These are phyloP conservation scores for Iodosphaeria phyllophila DNA, from an alignment of 2,329 filamentous ascomycete genomes.

Conservation along the genomic window DNA sequence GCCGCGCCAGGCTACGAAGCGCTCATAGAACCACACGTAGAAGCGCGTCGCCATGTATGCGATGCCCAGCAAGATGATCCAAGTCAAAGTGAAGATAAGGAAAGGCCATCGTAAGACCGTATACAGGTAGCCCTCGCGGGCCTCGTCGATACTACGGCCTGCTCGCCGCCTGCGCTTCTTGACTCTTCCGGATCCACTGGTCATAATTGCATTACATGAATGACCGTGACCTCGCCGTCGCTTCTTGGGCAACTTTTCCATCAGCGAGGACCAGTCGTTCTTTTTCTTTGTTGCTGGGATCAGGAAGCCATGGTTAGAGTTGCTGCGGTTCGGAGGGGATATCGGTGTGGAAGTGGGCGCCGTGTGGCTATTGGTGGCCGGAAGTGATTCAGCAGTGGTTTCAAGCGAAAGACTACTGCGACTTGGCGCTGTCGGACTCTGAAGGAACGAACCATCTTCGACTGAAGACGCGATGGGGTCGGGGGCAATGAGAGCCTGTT, in stretches of 20 bases:
- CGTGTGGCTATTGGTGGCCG: conserved; percentile 16
- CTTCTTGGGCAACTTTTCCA: conserved; percentile 41
- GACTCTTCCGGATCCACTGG: conserved; percentile 1
- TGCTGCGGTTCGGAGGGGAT: conserved; percentile 13
- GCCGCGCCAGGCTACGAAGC: conserved; percentile 78
- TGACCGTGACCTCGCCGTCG: too few relatives aligned
- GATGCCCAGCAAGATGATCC: conserved; percentile 56
- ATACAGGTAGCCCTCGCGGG: conserved; percentile 83
- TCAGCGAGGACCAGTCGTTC: conserved; percentile 87
- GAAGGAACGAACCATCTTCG: conserved; percentile 26
- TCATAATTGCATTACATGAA: too few relatives aligned
- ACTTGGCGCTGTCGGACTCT: conserved; percentile 21
- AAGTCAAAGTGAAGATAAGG: conserved; percentile 58
- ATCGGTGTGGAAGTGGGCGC: conserved; percentile 5
- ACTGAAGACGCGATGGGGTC: conserved; percentile 49
- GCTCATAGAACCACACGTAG: conserved; percentile 88
- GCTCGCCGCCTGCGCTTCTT: conserved; percentile 17
- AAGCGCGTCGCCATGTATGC: conserved; percentile 66
- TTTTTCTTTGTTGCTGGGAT: conserved; percentile 84
- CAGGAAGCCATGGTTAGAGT: conserved; percentile 27
- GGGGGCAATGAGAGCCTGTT: conserved; percentile 63
- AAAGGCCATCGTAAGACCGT: conserved; percentile 82
- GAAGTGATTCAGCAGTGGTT: conserved; percentile 14
- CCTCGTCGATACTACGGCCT: conserved; percentile 67
- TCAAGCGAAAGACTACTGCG: conserved; percentile 20